A percentile compares a stretch with the other conserved stretches of the same genome.
Conservation (phyloP, 805 yeast species). For the Myxozyma kluyveri region DNA sequence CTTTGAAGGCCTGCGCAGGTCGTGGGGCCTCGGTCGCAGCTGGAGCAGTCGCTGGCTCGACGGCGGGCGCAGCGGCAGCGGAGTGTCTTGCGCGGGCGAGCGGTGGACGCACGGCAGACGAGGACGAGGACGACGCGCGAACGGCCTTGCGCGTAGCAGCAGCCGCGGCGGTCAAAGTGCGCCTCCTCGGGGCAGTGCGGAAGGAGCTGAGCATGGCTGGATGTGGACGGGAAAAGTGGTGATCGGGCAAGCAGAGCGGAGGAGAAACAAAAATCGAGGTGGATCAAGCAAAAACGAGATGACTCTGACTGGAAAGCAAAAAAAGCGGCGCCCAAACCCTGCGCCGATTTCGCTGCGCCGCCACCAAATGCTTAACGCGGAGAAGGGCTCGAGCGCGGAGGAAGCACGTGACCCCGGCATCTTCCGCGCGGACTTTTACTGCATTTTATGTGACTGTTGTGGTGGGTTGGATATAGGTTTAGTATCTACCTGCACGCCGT, state of each 20-base stretch:
- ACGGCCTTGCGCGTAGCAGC: background rate
- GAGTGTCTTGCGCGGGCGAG: background rate
- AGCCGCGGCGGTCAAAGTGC: background rate
- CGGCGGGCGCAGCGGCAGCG: background rate
- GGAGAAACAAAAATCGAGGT: background rate
- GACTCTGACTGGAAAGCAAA: background rate
- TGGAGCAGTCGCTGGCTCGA: conserved; percentile 7
- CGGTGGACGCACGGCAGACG: background rate
- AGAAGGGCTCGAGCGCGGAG: no score
- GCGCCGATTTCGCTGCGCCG: background rate
- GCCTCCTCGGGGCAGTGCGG: background rate
- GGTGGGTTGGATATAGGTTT: no score
- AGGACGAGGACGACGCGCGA: background rate
- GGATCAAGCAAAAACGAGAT: background rate
- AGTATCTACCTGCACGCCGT: no score
- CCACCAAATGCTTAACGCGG: background rate
- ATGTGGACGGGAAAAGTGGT: background rate
- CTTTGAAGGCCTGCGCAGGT: conserved; percentile 4
- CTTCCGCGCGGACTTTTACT: no score
- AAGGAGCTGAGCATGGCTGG: background rate
- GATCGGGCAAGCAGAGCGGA: background rate
- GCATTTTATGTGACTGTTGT: background rate
- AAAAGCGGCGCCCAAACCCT: background rate
- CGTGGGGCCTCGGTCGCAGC: background rate
- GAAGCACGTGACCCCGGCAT: no score